Evolutionary conservation across 2,329 filamentous ascomycete species (phyloP).

Genomic region (Microcyclospora pomicola): DNA sequence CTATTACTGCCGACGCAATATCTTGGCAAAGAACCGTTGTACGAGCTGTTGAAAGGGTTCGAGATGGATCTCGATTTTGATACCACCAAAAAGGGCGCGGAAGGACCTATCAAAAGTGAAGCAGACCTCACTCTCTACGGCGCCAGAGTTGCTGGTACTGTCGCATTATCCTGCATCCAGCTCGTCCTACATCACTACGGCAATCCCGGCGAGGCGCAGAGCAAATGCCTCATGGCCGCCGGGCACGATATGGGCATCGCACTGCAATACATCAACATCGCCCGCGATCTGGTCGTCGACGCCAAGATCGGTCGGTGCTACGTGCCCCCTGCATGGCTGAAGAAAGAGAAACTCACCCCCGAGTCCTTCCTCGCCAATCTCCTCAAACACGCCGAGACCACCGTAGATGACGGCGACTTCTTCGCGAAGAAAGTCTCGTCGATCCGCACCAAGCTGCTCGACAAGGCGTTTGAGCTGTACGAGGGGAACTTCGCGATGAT

Average conservation of each 20-base stretch:
- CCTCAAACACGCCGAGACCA: constrained; percentile 2
- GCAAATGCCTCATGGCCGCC: constrained; percentile 37
- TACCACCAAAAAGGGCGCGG: constrained; percentile 4
- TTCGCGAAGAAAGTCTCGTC: constrained; percentile 33
- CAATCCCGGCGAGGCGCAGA: constrained; percentile 15
- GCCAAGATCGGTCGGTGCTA: constrained; percentile 54
- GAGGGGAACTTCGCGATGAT: constrained; percentile 42
- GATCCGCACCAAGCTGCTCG: constrained; percentile 42
- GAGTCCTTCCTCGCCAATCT: constrained; percentile 37
- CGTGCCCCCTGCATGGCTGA: constrained; percentile 50
- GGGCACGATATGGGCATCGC: constrained; percentile 57
- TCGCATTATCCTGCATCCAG: constrained; percentile 54
- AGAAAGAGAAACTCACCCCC: constrained; percentile 41
- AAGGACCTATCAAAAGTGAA: constrained; percentile 43
- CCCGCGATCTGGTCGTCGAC: constrained; percentile 57
- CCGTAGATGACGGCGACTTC: constrained; percentile 25
- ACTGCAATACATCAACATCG: constrained; percentile 66
- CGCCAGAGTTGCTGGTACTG: constrained; percentile 56
- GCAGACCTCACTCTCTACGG: constrained; percentile 49
- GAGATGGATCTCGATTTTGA: constrained; percentile 51
- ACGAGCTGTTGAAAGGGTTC: constrained; percentile 53
- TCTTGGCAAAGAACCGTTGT: constrained; percentile 46
- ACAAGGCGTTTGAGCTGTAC: constrained; percentile 49
- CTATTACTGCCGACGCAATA: constrained; percentile 43
- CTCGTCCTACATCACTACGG: constrained; percentile 48